Evolutionary conservation across 1,139 yeast species (phyloP), one percentile per base, ranked within the genome.

Genomic region (Geotrichum citri-aurantii): DNA sequence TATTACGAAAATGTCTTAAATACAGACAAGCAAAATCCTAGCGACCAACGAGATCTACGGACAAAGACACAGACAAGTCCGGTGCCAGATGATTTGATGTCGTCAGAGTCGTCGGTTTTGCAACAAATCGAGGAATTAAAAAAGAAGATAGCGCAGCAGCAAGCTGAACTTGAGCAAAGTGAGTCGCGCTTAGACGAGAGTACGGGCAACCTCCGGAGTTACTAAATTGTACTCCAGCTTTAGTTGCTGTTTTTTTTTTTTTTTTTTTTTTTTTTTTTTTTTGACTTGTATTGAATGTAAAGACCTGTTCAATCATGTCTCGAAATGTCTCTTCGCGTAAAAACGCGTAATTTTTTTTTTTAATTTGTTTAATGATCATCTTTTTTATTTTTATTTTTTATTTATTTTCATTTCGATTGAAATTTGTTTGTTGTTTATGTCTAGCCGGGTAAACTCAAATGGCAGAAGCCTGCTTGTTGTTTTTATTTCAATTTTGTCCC

Each of bases 1-100:
- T 57, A 65, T 19, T 66, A 68, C 47, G 77, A 75, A 57, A 71
- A 70, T n/a, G 64, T 71, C 7, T 70, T 75, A 12, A 71, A 69
- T 8, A 12, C 48, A 7, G 58, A 58, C 21, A 31, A 54, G 24
- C 49, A 58, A 37, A 33, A 46, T 31, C 33, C 49, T 12, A 40
- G 21, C 24, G 46, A 17, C 17, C 40, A 51, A 14, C 14, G 27
- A 6, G 14, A 29, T 21, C 40, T 37, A 5, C 14, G 14, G 48
- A 50, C 24, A 29, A 17, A 33, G 31, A 42, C n/a, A 26, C 48
- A 14, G 29, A 4, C 21, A 46, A 21, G 17, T 19, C 26, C 17
- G 24, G 47, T 48, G 12, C 21, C 27, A n/a, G 47, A 31, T n/a
- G 52, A 44, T 8, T 17, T 24, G 23, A 31, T 44, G 17, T n/a